phyloP scores from a whole-genome alignment of 2,329 filamentous ascomycete genomes.

The Paecilomyces variotii region DNA sequence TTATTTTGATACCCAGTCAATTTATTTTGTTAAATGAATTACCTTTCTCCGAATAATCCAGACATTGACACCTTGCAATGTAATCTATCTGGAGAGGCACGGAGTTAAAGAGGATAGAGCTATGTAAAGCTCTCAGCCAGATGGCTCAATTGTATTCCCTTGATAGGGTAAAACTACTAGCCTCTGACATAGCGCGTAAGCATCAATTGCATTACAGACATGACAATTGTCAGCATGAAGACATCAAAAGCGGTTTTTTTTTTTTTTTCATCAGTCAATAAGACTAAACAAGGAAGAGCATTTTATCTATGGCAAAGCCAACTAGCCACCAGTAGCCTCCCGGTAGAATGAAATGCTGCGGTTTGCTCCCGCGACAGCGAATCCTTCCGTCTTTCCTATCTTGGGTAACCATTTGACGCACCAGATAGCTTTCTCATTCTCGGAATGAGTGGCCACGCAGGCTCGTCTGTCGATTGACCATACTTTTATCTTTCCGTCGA shows the following conservation, averaged over 20 bases:
- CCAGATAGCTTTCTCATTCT: slow-evolving; percentile 81
- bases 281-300: not conserved
- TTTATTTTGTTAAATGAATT: not conserved
- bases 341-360: slow-evolving; percentile 72
- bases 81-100: too few species aligned
- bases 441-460: slow-evolving; percentile 89
- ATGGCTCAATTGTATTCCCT: too few species aligned
- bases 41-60: not conserved
- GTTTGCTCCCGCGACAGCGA: slow-evolving; percentile 71
- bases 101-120: too few species aligned
- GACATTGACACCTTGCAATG: not conserved
- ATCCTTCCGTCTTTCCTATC: slow-evolving; percentile 54
- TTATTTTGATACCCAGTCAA: not conserved
- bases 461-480: slow-evolving; percentile 79
- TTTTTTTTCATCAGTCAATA: not conserved
- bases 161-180: too few species aligned
- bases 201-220: not conserved
- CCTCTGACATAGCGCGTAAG: too few species aligned
- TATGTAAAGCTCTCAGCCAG: too few species aligned
- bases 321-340: slow-evolving; percentile 64
- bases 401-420: slow-evolving; percentile 77
- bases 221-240: not conserved
- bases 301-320: not conserved
- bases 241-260: not conserved
- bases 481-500: slow-evolving; percentile 91